Percentiles rank a stretch among this genome's conserved stretches.
These are phyloP conservation scores for Suzukiozyma palmioleophila DNA, from an alignment of 1,139 yeast genomes.

Conservation along the genomic window DNA sequence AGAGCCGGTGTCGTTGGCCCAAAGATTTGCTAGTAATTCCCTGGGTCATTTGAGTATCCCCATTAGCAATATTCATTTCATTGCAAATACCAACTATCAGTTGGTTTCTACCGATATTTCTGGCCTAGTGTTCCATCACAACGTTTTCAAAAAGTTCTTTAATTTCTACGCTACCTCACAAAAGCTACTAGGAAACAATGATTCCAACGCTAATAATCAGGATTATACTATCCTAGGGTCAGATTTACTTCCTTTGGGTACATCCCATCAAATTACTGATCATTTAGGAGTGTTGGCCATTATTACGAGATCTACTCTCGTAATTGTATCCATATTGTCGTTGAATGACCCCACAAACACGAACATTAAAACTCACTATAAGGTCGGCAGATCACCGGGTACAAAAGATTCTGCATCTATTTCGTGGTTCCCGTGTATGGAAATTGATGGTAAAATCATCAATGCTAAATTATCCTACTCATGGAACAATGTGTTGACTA, in stretches of 20 bases:
- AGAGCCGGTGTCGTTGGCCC: conserved; percentile 23
- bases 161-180: conserved; percentile 47
- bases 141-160: conserved; percentile 51
- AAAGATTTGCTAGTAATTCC: conserved; percentile 21
- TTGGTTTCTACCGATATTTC: conserved; percentile 55
- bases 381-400: conserved; percentile 37
- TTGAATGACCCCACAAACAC: conserved; percentile 27
- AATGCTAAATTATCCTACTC: conserved; percentile 60
- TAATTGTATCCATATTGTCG: conserved; percentile 55
- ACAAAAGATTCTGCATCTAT: conserved; percentile 32
- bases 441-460: conserved; percentile 20
- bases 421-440: conserved; percentile 53
- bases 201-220: conserved; percentile 16
- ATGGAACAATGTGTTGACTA: conserved; percentile 56
- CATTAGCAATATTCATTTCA: conserved; percentile 48
- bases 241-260: conserved; percentile 52
- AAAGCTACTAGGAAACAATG: conserved; percentile 51
- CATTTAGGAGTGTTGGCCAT: conserved; percentile 57
- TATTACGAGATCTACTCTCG: conserved; percentile 48
- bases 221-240: conserved; percentile 22
- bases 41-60: conserved; percentile 55
- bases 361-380: conserved; percentile 46
- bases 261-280: conserved; percentile 49
- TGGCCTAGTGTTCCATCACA: conserved; percentile 60
- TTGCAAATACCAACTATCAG: conserved; percentile 54